Percentiles rank a stretch among this genome's conserved stretches.
Evolutionary conservation across 176 grass and related monocot genomes (phyloP).

Genomic region (Echinochloa phyllopogon): DNA sequence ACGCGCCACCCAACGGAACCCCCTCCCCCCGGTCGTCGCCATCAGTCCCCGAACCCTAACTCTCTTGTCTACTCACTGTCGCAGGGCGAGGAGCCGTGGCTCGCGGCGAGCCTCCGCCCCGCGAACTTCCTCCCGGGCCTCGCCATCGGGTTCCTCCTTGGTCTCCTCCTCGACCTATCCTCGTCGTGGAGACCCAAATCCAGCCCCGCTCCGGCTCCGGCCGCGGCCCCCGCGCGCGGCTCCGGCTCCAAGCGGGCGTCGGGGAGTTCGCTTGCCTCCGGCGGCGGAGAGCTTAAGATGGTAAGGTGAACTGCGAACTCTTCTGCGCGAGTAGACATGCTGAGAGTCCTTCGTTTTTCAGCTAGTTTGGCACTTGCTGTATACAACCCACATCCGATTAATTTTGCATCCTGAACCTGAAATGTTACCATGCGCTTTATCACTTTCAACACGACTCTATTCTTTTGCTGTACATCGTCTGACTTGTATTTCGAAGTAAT

Average conservation of each 20-base stretch:
- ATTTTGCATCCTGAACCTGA: background rate
- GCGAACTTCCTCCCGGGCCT: slow-evolving; percentile 75
- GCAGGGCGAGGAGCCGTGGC: slow-evolving; percentile 79
- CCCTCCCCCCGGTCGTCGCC: background rate
- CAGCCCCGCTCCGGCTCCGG: slow-evolving; percentile 35
- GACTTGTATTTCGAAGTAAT: background rate
- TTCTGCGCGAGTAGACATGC: too few species aligned
- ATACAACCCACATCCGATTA: background rate
- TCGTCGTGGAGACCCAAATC: slow-evolving; percentile 47
- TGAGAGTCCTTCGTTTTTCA: background rate
- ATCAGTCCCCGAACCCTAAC: background rate
- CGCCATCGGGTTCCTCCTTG: slow-evolving; percentile 79
- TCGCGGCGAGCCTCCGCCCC: slow-evolving; percentile 69
- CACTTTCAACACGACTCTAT: background rate
- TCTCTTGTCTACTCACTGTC: background rate
- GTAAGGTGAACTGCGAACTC: slow-evolving; percentile 14
- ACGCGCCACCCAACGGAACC: background rate
- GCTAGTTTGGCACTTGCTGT: background rate
- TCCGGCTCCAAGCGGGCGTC: slow-evolving; percentile 56
- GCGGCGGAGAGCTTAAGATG: slow-evolving; percentile 90
- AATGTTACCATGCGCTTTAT: background rate
- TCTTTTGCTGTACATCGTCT: background rate
- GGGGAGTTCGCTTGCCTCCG: slow-evolving; percentile 15
- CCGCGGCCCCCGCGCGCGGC: slow-evolving; percentile 40
- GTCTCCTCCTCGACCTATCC: slow-evolving; percentile 68